These are phyloP conservation scores for Tolypocladium sp. DNA, from an alignment of 2,329 filamentous ascomycete genomes.

Conservation along the genomic window DNA sequence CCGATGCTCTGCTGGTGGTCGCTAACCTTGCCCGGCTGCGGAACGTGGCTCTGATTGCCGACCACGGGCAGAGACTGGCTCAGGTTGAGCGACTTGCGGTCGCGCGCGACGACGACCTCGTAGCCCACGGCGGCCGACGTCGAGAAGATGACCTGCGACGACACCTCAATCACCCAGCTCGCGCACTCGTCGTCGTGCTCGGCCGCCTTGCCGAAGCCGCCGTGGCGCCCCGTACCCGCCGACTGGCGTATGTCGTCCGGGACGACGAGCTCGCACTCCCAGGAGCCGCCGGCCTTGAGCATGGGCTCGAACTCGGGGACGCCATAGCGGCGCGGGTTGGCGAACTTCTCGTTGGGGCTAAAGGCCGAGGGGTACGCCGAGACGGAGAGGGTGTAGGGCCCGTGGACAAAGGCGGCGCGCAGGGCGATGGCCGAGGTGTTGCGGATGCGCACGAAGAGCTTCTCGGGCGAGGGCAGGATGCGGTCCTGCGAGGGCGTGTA, in stretches of 20 bases:
- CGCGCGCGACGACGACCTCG: slow-evolving; percentile 76
- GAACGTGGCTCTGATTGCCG: slow-evolving; percentile 34
- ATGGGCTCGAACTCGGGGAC: slow-evolving; percentile 91
- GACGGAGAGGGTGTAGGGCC: slow-evolving; percentile 84
- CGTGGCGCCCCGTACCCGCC: slow-evolving; percentile 38
- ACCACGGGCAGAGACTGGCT: slow-evolving; percentile 39
- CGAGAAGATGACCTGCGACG: slow-evolving; percentile 92
- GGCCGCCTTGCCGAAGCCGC: slow-evolving; percentile 34
- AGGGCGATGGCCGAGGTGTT: slow-evolving; percentile 87
- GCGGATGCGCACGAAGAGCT: slow-evolving; percentile 77
- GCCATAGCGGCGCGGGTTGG: slow-evolving; percentile 60
- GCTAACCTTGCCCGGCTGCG: slow-evolving; percentile 62
- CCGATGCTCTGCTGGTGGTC: slow-evolving; percentile 63
- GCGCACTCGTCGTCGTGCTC: slow-evolving; percentile 47
- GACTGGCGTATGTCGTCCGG: slow-evolving; percentile 67
- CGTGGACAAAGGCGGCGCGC: slow-evolving; percentile 91
- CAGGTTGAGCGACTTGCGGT: slow-evolving; percentile 71
- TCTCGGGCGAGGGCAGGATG: slow-evolving; percentile 75
- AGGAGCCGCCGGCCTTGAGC: slow-evolving; percentile 85
- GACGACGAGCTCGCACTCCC: slow-evolving; percentile 71
- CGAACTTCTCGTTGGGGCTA: slow-evolving; percentile 71
- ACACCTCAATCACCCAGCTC: slow-evolving; percentile 84
- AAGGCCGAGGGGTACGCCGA: slow-evolving; percentile 78
- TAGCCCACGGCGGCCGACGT: slow-evolving; percentile 79
- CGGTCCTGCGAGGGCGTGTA: slow-evolving; percentile 86